Evolutionary conservation across 306 rosid species (phyloP).

Genomic region (Lathyrus aphaca): DNA sequence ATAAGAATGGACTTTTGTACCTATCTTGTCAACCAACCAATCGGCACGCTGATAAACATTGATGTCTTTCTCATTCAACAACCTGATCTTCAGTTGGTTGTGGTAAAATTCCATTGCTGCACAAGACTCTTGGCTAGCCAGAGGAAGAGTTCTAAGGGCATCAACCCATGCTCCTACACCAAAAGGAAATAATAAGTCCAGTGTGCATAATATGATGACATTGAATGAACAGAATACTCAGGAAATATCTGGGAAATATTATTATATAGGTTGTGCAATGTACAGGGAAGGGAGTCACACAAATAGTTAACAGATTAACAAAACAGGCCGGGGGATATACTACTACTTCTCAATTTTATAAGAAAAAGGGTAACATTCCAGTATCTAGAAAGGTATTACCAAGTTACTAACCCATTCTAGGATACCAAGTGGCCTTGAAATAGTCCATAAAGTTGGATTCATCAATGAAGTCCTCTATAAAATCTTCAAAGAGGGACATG

Average conservation of each 20-base stretch:
- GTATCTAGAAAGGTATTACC: conserved; percentile 42
- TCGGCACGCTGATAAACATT: conserved; percentile 71
- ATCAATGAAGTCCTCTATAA: conserved; percentile 72
- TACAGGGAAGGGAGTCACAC: not conserved
- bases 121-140: conserved; percentile 53
- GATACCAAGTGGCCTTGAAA: conserved; percentile 86
- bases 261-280: no score
- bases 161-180: conserved; percentile 67
- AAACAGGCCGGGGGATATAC: not conserved
- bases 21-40: conserved; percentile 85
- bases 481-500: conserved; percentile 62
- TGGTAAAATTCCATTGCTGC: conserved; percentile 86
- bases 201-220: conserved; percentile 11
- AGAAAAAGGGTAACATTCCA: conserved; percentile 15
- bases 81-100: conserved; percentile 74
- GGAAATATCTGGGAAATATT: no score
- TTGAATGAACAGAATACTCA: conserved; percentile 27
- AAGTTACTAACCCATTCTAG: conserved; percentile 62
- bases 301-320: conserved; percentile 1
- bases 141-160: conserved; percentile 55
- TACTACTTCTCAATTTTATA: conserved; percentile 9
- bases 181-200: conserved; percentile 38
- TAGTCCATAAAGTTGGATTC: conserved; percentile 76
- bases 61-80: conserved; percentile 68
- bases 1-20: conserved; percentile 83